Evolutionary conservation across 257 asterid genomes (phyloP), one percentile per base, ranked within the genome.

Genomic region (Solanum ahanhuiri): DNA sequence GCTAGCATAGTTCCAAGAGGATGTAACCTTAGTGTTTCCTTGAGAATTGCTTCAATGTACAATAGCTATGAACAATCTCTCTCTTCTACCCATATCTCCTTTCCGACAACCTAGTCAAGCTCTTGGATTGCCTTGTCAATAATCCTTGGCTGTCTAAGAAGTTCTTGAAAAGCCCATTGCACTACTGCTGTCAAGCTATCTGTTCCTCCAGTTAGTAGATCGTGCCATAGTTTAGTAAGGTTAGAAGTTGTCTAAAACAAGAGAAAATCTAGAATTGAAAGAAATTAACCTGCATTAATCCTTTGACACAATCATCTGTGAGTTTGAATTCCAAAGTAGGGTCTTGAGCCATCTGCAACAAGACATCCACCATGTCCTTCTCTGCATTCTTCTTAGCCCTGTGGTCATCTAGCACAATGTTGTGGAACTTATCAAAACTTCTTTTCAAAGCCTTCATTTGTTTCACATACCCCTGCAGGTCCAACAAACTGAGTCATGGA

Each of bases 401-500:
- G 34, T 90, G 95, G 82, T 91, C 93, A 76, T 88, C 87, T 34
- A 92, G 69, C 85, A 92, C 92, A 70, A 45, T 5, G 58, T 87
- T 69, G 34, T 22, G 87, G 69, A 90, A 91, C 86, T 51, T 35
- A 20, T 91, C 93, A 6, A 87, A n/a, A 45, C 75, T 86, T 71
- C 15, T 70, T 15, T 9, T 7, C 23, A 92, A 45, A 25, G 20
- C 86, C 79, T 89, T 91, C 92, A 92, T 90, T 69, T 58, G 77
- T 73, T 86, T 87, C 31, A 84, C 92, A 82, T 88, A 90, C 17
- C 95, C 92, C 33, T 90, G 91, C 86, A 91, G 11, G 86, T 92
- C 95, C n/a, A 92, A 88, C 34, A 84, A 89, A 14, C 86, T 63
- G 2, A 91, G 91, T 91, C 93, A 92, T 12, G 95, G 93, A 4